Evolutionary conservation across 169 alveolate genomes (phyloP).

Genomic region (Eimeria sp.): DNA sequence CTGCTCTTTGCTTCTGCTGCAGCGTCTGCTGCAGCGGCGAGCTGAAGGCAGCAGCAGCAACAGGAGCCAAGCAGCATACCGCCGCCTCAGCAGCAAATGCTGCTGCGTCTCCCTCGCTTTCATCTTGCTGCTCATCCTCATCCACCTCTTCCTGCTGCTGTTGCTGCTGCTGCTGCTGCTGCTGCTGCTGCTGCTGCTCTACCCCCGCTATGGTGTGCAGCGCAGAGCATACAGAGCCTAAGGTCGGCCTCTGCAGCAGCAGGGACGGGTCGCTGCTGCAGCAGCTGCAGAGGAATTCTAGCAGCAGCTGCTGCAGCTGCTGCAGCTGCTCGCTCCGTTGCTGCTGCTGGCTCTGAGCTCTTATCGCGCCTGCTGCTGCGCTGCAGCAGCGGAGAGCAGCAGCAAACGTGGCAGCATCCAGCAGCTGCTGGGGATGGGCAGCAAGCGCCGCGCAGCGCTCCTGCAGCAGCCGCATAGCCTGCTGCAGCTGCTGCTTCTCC

Average conservation of each 20-base stretch:
- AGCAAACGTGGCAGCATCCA: constrained; percentile 20
- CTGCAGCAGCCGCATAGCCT: neutral
- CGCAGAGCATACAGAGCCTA: neutral
- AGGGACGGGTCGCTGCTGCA: constrained; percentile 1
- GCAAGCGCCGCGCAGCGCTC: neutral
- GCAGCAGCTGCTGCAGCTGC: constrained; percentile 30
- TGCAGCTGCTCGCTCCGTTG: constrained; percentile 9
- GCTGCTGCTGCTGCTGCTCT: neutral
- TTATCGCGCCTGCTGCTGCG: constrained; percentile 12
- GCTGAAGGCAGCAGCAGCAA: constrained; percentile 45
- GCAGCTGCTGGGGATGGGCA: neutral
- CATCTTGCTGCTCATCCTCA: neutral
- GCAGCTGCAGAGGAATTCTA: constrained; percentile 2
- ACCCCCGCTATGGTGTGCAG: constrained; percentile 18
- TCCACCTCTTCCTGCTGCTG: constrained; percentile 14
- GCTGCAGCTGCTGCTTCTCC: constrained; percentile 40
- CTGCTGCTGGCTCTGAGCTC: constrained; percentile 2
- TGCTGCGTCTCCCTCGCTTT: neutral
- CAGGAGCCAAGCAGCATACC: constrained; percentile 17
- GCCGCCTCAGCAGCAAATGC: constrained; percentile 24
- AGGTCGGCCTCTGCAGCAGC: constrained; percentile 40
- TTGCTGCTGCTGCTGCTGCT: constrained; percentile 44
- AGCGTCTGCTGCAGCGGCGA: constrained; percentile 35
- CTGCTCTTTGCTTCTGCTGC: constrained; percentile 21
- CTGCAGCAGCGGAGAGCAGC: constrained; percentile 43